These are phyloP conservation scores for Picochlorum sp. DNA, from an alignment of 139 green algal genomes.

Conservation along the genomic window DNA sequence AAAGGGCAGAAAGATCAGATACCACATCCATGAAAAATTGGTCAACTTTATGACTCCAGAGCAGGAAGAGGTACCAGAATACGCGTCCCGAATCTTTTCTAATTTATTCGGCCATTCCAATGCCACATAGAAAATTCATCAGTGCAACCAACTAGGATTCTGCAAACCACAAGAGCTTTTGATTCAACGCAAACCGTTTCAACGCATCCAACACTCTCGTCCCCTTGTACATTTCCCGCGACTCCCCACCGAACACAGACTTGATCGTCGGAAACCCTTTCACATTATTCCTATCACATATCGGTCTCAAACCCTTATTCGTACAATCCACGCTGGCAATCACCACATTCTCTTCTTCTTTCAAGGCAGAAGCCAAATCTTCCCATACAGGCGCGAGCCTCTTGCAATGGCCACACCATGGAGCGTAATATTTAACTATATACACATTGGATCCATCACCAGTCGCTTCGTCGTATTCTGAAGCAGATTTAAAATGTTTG, in stretches of 20 bases:
- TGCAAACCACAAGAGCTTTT: slow-evolving; percentile 8
- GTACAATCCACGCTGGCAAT: slow-evolving; percentile 31
- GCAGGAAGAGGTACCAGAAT: slow-evolving; percentile 37
- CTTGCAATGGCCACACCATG: slow-evolving; percentile 20
- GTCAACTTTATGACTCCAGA: slow-evolving; percentile 82
- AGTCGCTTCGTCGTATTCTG: too few relatives aligned
- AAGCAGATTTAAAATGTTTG: too few relatives aligned
- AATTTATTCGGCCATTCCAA: slow-evolving; percentile 67
- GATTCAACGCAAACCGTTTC: slow-evolving; percentile 11
- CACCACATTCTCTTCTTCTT: slow-evolving; percentile 10
- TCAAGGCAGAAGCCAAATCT: slow-evolving; percentile 15
- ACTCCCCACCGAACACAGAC: slow-evolving; percentile 15
- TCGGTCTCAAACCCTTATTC: slow-evolving; percentile 5
- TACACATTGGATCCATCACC: slow-evolving; percentile 11
- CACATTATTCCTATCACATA: slow-evolving; percentile 26
- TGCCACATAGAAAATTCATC: background rate
- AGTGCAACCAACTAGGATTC: slow-evolving; percentile 6
- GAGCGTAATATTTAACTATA: slow-evolving; percentile 25
- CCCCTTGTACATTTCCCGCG: slow-evolving; percentile 15
- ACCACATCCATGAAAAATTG: slow-evolving; percentile 81
- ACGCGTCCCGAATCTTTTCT: slow-evolving; percentile 62
- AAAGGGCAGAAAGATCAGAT: slow-evolving; percentile 87
- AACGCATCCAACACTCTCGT: slow-evolving; percentile 14
- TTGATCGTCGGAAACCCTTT: slow-evolving; percentile 28
- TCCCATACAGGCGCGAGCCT: slow-evolving; percentile 27